These are phyloP conservation scores for Naganishia sp. DNA, from an alignment of 1,284 basidiomycete genomes.

Conservation along the genomic window DNA sequence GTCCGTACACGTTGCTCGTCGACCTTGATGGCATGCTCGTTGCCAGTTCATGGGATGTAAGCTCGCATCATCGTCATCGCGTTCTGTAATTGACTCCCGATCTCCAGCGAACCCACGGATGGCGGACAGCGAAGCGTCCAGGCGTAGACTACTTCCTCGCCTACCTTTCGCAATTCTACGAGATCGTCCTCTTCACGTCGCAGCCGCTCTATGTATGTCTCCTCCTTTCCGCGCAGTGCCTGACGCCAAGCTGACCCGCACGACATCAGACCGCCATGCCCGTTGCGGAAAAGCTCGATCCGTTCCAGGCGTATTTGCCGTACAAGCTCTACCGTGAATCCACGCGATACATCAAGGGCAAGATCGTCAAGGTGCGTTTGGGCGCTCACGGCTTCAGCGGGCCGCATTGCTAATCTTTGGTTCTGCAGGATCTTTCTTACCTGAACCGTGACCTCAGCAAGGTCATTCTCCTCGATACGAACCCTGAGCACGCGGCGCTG, in stretches of 20 bases:
- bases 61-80: slow-evolving; percentile 48
- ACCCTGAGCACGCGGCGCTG: slow-evolving; percentile 70
- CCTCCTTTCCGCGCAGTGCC: not conserved
- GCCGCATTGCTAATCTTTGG: not conserved
- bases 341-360: slow-evolving; percentile 74
- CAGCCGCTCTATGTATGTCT: slow-evolving; percentile 81
- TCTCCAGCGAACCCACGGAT: slow-evolving; percentile 73
- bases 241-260: not conserved
- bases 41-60: slow-evolving; percentile 89
- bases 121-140: slow-evolving; percentile 89
- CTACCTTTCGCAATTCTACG: slow-evolving; percentile 96
- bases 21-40: slow-evolving; percentile 92
- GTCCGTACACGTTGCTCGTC: slow-evolving; percentile 87
- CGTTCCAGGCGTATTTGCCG: slow-evolving; percentile 82
- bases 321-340: slow-evolving; percentile 91
- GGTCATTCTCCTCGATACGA: slow-evolving; percentile 84
- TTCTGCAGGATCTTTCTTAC: slow-evolving; percentile 75
- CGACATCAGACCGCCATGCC: slow-evolving; percentile 74
- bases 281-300: slow-evolving; percentile 92
- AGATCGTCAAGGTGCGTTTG: slow-evolving; percentile 69
- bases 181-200: slow-evolving; percentile 92
- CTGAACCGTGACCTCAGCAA: slow-evolving; percentile 91
- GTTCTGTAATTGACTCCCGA: slow-evolving; percentile 20
- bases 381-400: slow-evolving; percentile 8
- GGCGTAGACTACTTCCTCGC: slow-evolving; percentile 97